Percentiles rank a stretch among this genome's conserved stretches.
phyloP scores from a whole-genome alignment of 805 yeast species.

The Kazachstania bromeliacearum region DNA sequence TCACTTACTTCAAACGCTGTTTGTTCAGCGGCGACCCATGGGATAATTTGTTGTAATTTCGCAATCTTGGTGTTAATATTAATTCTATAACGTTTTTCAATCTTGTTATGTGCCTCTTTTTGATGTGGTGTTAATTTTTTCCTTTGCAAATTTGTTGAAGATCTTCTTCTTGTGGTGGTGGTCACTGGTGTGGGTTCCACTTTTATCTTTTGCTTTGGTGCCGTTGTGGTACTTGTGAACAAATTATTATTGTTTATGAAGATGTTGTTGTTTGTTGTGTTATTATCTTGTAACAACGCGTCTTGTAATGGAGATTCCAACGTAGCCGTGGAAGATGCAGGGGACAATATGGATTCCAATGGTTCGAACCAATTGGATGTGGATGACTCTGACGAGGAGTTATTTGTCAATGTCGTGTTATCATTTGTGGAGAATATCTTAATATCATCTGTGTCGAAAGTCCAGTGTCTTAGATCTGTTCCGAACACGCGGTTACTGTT shows the following conservation, averaged over 20 bases:
- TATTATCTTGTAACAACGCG: background rate
- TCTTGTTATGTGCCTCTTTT: slow-evolving; percentile 63
- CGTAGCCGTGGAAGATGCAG: slow-evolving; percentile 10
- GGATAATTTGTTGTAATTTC: slow-evolving; percentile 54
- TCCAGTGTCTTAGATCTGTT: no score
- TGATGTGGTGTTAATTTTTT: slow-evolving; percentile 48
- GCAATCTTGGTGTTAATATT: slow-evolving; percentile 67
- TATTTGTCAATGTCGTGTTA: no score
- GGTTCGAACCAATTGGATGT: slow-evolving; percentile 15
- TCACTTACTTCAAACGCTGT: slow-evolving; percentile 45
- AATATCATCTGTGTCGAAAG: no score
- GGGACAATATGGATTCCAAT: slow-evolving; percentile 13
- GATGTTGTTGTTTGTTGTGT: background rate
- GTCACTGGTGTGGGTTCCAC: background rate
- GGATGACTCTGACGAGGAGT: no score
- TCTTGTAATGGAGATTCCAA: slow-evolving; percentile 9
- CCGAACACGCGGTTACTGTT: no score
- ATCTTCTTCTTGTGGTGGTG: background rate
- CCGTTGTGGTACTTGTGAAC: background rate
- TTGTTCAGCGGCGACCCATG: slow-evolving; percentile 54
- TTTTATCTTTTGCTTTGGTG: background rate
- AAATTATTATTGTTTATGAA: background rate
- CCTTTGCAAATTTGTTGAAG: slow-evolving; percentile 24
- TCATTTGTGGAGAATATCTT: no score
- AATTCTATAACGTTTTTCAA: slow-evolving; percentile 61